phyloP scores from a whole-genome alignment of 192 early-diverging fungal species.

The Globomyces pollinis-pini region DNA sequence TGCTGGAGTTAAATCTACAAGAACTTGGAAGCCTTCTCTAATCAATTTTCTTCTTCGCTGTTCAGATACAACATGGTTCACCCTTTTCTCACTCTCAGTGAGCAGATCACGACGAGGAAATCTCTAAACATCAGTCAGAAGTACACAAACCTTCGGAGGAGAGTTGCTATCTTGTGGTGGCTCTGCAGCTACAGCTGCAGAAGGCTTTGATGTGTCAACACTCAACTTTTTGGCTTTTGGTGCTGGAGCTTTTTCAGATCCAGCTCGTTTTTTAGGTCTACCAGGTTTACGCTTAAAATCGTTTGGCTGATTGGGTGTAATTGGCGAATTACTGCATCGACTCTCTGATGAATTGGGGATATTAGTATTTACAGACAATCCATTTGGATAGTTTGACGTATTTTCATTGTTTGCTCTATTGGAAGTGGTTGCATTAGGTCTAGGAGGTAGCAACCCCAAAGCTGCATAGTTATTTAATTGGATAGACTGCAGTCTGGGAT shows the following conservation, averaged over 20 bases:
- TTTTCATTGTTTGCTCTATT: conserved; percentile 4
- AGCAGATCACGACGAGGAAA: conserved; percentile 5
- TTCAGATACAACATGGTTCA: conserved; percentile 16
- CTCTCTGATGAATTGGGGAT: too few species aligned
- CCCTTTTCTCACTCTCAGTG: conserved; percentile 12
- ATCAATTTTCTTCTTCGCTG: conserved; percentile 11
- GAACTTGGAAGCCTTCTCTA: conserved; percentile 13
- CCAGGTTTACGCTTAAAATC: not conserved
- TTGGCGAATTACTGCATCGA: too few species aligned
- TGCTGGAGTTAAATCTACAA: conserved; percentile 9
- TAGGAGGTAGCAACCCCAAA: not conserved
- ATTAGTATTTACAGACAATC: not conserved
- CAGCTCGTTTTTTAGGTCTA: conserved; percentile 6
- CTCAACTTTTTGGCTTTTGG: conserved; percentile 1
- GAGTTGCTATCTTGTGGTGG: too few species aligned
- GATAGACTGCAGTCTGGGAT: conserved; percentile 3
- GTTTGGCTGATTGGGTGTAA: too few species aligned
- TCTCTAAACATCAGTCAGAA: not conserved
- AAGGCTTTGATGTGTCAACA: not conserved
- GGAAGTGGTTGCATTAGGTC: not conserved
- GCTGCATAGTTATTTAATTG: conserved; percentile 11
- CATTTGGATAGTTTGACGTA: not conserved
- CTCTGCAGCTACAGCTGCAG: not conserved
- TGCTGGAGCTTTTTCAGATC: too few species aligned
- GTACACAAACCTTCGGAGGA: too few species aligned